phyloP scores from a whole-genome alignment of 2,329 filamentous ascomycete genomes.

The Colletotrichum sansevieriae region DNA sequence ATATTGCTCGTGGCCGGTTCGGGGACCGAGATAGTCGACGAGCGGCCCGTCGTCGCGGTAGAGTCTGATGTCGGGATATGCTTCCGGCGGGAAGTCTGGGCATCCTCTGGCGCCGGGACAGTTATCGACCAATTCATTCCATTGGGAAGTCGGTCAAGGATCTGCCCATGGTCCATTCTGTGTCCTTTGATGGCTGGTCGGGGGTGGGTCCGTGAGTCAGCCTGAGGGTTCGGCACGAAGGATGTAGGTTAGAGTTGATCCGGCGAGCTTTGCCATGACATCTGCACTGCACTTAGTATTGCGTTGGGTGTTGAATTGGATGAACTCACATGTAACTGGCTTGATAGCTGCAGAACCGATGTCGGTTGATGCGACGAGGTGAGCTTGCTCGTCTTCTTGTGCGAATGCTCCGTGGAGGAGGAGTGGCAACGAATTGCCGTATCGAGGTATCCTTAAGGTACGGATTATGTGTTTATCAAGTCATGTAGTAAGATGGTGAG shows the following conservation, averaged over 20 bases:
- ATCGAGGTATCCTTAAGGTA: accelerated
- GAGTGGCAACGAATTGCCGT: not conserved
- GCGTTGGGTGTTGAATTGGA: not conserved
- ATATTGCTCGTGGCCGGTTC: slow-evolving; percentile 24
- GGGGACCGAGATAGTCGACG: slow-evolving; percentile 21
- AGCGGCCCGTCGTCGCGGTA: slow-evolving; percentile 2
- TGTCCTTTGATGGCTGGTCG: slow-evolving; percentile 1
- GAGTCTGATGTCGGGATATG: slow-evolving; percentile 19
- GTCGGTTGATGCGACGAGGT: not conserved
- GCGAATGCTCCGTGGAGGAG: not conserved
- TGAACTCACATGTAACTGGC: slow-evolving; percentile 32
- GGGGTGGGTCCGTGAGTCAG: not conserved
- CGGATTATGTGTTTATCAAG: not conserved
- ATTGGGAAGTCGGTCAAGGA: slow-evolving; percentile 22
- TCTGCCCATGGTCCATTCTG: slow-evolving; percentile 19
- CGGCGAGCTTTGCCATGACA: slow-evolving; percentile 8
- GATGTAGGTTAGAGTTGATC: not conserved
- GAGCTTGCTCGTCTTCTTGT: not conserved
- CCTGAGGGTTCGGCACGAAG: not conserved
- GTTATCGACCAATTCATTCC: slow-evolving; percentile 13
- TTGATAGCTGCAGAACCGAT: not conserved
- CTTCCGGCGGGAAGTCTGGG: not conserved
- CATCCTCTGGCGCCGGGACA: slow-evolving; percentile 11
- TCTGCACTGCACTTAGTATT: slow-evolving; percentile 8
- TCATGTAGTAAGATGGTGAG: not conserved